phyloP scores from a whole-genome alignment of 257 asterid species.

The Solanum virginianum region DNA sequence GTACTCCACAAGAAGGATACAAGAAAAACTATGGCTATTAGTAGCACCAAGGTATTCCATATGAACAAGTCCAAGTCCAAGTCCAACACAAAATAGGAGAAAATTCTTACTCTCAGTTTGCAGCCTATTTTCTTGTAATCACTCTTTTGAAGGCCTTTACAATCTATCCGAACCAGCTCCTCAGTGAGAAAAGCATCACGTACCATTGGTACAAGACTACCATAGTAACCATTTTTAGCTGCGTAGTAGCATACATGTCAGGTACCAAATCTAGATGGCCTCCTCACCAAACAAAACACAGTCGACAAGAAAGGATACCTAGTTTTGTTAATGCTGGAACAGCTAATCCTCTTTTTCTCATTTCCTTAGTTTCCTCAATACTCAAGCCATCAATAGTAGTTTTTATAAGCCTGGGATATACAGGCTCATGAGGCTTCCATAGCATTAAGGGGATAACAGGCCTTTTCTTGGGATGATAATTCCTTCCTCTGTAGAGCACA shows the following conservation, averaged over 20 bases:
- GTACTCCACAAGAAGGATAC: not conserved
- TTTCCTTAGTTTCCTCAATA: constrained; percentile 74
- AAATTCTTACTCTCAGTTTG: constrained; percentile 57
- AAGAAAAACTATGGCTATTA: not conserved
- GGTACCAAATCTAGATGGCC: not conserved
- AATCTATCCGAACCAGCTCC: constrained; percentile 75
- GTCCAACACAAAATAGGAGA: not conserved
- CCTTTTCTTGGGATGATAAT: constrained; percentile 44
- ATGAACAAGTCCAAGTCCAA: not conserved
- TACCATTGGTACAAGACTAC: constrained; percentile 81
- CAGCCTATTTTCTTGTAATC: constrained; percentile 91
- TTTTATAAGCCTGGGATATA: constrained; percentile 79
- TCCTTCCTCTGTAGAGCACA: constrained; percentile 70
- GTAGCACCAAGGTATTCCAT: not conserved
- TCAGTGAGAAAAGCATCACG: constrained; percentile 80
- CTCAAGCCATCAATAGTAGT: constrained; percentile 80
- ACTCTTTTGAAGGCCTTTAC: constrained; percentile 72
- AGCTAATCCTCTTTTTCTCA: constrained; percentile 68
- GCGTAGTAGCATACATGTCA: constrained; percentile 11
- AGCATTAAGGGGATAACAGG: constrained; percentile 75
- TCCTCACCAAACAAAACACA: not conserved
- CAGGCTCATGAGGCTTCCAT: constrained; percentile 97
- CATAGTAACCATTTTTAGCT: constrained; percentile 93
- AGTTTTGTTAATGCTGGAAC: constrained; percentile 68
- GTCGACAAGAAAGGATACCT: constrained; percentile 28